A percentile compares a stretch with the other conserved stretches of the same genome.
Conservation (phyloP, 495 filamentous ascomycete genomes). For the Pseudevernia furfuracea region DNA sequence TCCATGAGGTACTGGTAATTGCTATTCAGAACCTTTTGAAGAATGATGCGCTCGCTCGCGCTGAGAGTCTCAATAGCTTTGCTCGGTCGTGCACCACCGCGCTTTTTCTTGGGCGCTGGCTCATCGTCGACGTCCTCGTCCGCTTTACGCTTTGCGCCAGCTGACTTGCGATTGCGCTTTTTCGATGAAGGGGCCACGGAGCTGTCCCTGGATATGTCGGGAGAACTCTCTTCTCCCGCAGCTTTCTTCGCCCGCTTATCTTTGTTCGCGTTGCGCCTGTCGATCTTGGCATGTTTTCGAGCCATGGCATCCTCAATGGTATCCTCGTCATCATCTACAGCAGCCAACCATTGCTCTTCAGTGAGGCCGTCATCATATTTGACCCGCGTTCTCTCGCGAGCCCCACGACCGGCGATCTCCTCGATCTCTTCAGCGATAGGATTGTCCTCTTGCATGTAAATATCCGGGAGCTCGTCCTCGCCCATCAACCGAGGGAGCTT, state of each 20-base stretch:
- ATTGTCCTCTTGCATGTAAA: conserved; percentile 81
- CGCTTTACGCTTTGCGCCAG: conserved; percentile 74
- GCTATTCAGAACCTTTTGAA: conserved; percentile 67
- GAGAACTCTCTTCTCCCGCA: conserved; percentile 58
- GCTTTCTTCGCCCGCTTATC: conserved; percentile 47
- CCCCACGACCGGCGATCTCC: conserved; percentile 75
- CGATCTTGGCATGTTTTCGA: conserved; percentile 76
- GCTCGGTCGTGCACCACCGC: conserved; percentile 57
- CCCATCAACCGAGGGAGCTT: conserved; percentile 68
- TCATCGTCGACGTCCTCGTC: conserved; percentile 71
- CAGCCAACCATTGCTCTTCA: conserved; percentile 90
- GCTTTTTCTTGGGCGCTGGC: conserved; percentile 72
- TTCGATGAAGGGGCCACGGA: conserved; percentile 62
- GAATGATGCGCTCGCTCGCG: conserved; percentile 41
- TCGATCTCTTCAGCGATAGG: conserved; percentile 70
- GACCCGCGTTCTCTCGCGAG: conserved; percentile 84
- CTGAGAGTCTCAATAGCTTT: conserved; percentile 52
- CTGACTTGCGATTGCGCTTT: conserved; percentile 73
- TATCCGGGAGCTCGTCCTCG: conserved; percentile 87
- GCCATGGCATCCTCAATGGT: conserved; percentile 87
- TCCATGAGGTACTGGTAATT: conserved; percentile 73
- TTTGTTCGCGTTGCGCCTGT: conserved; percentile 67
- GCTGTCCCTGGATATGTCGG: conserved; percentile 66
- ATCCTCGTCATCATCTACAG: conserved; percentile 93
- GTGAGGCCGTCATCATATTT: conserved; percentile 96